Evolutionary conservation across 345 rosid genomes (phyloP).

Genomic region (Corchorus capsularis): DNA sequence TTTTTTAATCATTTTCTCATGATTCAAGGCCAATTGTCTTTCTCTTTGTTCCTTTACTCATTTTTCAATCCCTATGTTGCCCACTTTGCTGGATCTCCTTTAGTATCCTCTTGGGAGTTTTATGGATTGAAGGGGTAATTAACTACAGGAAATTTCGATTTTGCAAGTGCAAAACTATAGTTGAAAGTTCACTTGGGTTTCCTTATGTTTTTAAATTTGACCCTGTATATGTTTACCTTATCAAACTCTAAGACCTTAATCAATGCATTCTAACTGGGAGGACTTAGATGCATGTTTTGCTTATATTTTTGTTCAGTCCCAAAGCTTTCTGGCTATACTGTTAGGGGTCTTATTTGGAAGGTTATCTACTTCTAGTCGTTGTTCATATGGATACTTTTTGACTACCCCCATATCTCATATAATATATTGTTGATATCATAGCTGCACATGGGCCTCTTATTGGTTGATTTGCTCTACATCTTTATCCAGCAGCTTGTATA

Average conservation of each 20-base stretch:
- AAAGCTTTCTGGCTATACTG: background rate
- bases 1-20: conserved; percentile 11
- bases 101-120: background rate
- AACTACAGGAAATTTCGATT: background rate
- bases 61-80: background rate
- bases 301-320: background rate
- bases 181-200: background rate
- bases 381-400: background rate
- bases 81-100: background rate
- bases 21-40: background rate
- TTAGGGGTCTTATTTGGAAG: background rate
- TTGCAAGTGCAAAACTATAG: background rate
- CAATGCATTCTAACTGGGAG: background rate
- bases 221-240: background rate
- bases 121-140: background rate
- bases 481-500: background rate
- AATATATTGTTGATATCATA: conserved; percentile 1
- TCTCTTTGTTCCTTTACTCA: background rate
- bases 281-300: background rate
- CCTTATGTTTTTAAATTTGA: background rate
- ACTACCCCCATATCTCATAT: background rate
- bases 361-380: background rate
- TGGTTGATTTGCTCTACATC: background rate
- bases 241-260: background rate
- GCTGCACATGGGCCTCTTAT: background rate